Evolutionary conservation across 169 alveolate genomes (phyloP), one percentile per base, ranked within the genome.

Genomic region (Theileria equi): DNA sequence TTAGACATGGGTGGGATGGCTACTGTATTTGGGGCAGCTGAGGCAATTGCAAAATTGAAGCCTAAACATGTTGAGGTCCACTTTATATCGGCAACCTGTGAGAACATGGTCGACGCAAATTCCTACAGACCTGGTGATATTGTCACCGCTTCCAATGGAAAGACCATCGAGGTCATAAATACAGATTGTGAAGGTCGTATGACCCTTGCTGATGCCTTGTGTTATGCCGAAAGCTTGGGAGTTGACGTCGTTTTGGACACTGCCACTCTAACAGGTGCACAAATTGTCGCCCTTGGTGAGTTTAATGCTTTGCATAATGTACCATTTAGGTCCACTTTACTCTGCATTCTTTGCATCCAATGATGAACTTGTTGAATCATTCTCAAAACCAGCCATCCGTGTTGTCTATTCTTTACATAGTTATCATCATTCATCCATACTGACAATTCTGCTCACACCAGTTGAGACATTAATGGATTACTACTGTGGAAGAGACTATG

Each of bases 111-210:
- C 21, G 92, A 92, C 26, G 57, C 85, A 19, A 81, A 85, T 26
- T 66, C 98, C 5, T 95, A 94, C 85, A 73, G 96, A 53, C 98
- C 98, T 17, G 94, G 95, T 13, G 98, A 96, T 66, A 90, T 96
- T 17, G 70, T 96, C 17, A 89, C 93, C 4, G 95, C 97, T 13
- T 90, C 94, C 58, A 94, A 94, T 72, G 99, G 99, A 10, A 80
- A 92, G 41, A 94, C 97, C 16, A 95, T 95, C 28, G 97, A 96
- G 88, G n/a, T n/a, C n/a, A n/a, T n/a, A n/a, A 94, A 96, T 78
- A 96, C 99, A 26, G 99, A 96, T 84, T 98, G 98, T 16, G 99
- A 96, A 77, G 99, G 99, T 6, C 82, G 99, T 55, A 89, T 95
- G 6, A 90, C 97, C n/a, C 78, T 96, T 47, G 98, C 98, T n/a